These are phyloP conservation scores for Ascoidea tarda DNA, from an alignment of 805 yeast genomes.

Conservation along the genomic window DNA sequence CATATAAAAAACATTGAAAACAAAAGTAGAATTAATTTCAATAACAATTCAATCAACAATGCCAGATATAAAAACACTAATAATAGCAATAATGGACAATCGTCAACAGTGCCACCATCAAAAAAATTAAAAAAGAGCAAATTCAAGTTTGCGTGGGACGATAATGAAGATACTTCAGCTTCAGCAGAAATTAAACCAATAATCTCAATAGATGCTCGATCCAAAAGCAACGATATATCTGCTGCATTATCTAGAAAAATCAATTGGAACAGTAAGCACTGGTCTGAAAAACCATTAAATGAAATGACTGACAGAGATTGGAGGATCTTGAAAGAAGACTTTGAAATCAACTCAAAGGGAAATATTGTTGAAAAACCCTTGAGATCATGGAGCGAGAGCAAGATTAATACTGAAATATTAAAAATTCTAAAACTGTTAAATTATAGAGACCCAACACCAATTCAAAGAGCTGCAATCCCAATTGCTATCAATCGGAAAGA, in stretches of 20 bases:
- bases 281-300: conserved; percentile 53
- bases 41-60: neutral
- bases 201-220: conserved; percentile 11
- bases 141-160: conserved; percentile 60
- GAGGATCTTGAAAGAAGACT: conserved; percentile 77
- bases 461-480: conserved; percentile 84
- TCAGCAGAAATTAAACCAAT: conserved; percentile 23
- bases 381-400: conserved; percentile 59
- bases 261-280: conserved; percentile 21
- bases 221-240: conserved; percentile 9
- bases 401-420: conserved; percentile 28
- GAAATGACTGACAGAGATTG: conserved; percentile 79
- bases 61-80: conserved; percentile 1
- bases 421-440: conserved; percentile 25
- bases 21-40: neutral
- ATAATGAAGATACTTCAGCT: conserved; percentile 47
- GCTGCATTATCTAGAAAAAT: conserved; percentile 9
- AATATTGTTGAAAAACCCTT: conserved; percentile 35
- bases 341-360: conserved; percentile 43
- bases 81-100: neutral
- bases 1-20: neutral
- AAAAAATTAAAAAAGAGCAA: conserved; percentile 16
- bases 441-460: conserved; percentile 69
- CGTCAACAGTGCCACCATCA: conserved; percentile 3
- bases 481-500: conserved; percentile 45